Base-by-base conservation (phyloP, 2,329 filamentous ascomycete species). In the Ilyonectria sp. region DNA sequence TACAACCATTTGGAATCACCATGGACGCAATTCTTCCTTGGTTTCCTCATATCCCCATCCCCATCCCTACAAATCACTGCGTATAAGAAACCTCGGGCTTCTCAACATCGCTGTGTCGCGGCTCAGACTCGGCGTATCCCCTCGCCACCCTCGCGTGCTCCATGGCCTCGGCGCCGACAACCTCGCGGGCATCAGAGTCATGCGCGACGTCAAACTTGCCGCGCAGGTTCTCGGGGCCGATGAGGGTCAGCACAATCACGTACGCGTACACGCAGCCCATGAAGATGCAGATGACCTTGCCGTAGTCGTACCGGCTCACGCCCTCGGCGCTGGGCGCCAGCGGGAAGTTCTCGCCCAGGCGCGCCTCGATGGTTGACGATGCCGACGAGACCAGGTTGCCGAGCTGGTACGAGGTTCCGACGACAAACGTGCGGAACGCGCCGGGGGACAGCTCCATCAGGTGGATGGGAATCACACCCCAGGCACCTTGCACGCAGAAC, bases 211-310 rank as follows among this genome's bases (percentile, higher is more conserved):
- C 86, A 71, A 89, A 88, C 70, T 82, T 85, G 70, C 84, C 82
- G 37, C 81, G 77, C 60, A 88, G 75, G 65, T 87, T 83, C 80
- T 89, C 87, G 1, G 87, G 87, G 0, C 92, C 92, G 3, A 93
- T 49, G 10, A 93, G 79, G 0, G 91, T 91, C 61, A 94, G 77
- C 6, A 89, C 1, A 43, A 91, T 85, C n/a, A 88, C 83, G 67
- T 89, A 91, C 29, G 76, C 86, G 73, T 88, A 97, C 1, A 97
- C 94, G 72, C 92, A 94, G 1, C 87, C 94, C 92, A 97, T 94
- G 81, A 97, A 97, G 76, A 97, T 96, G 77, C 91, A 94, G 70
- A 97, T 95, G 10, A 97, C 94, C 73, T 91, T 91, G 44, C 93
- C 94, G 73, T 97, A 97, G 66, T 93, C 83, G 79, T 92, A 94